Percentiles rank a stretch among this genome's conserved stretches.
Evolutionary conservation across 129 eudicot genomes (phyloP).

Genomic region (Ambrosia artemisiifolia): DNA sequence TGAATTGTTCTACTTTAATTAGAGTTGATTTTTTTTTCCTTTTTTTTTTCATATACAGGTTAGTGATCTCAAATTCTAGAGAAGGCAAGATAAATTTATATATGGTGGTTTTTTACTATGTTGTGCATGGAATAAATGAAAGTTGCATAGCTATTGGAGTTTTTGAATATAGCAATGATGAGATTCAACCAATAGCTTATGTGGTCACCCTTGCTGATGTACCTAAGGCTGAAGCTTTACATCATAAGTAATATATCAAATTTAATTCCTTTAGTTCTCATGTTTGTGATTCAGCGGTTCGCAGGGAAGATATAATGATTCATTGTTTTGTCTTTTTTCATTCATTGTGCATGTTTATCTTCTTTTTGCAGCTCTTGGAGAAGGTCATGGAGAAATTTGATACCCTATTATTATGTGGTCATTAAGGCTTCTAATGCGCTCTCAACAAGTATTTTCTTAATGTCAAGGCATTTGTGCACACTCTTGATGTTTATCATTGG

Average conservation of each 20-base stretch:
- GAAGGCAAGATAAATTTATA: slow-evolving; percentile 90
- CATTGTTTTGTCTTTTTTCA: background rate
- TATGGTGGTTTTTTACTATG: slow-evolving; percentile 86
- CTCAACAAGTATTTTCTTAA: too few species aligned
- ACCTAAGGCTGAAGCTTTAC: slow-evolving; percentile 95
- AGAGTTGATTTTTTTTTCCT: slow-evolving; percentile 1
- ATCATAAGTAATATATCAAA: slow-evolving; percentile 10
- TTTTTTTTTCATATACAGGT: slow-evolving; percentile 50
- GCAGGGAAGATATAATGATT: background rate
- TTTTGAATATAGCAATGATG: slow-evolving; percentile 76
- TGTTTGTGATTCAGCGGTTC: background rate
- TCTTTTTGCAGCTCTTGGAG: slow-evolving; percentile 70
- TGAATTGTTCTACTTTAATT: background rate
- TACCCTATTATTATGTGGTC: slow-evolving; percentile 48
- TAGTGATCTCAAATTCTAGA: slow-evolving; percentile 74
- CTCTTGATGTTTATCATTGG: too few species aligned
- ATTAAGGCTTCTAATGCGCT: too few species aligned
- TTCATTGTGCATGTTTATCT: slow-evolving; percentile 3
- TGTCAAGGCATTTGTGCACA: too few species aligned
- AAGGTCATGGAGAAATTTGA: slow-evolving; percentile 76
- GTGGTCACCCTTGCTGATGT: slow-evolving; percentile 84
- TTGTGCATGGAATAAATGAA: slow-evolving; percentile 76
- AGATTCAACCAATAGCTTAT: slow-evolving; percentile 73
- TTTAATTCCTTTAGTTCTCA: slow-evolving; percentile 29
- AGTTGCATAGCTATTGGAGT: slow-evolving; percentile 59